These are phyloP conservation scores for Venturia asperata DNA, from an alignment of 2,329 filamentous ascomycete genomes.

Conservation along the genomic window DNA sequence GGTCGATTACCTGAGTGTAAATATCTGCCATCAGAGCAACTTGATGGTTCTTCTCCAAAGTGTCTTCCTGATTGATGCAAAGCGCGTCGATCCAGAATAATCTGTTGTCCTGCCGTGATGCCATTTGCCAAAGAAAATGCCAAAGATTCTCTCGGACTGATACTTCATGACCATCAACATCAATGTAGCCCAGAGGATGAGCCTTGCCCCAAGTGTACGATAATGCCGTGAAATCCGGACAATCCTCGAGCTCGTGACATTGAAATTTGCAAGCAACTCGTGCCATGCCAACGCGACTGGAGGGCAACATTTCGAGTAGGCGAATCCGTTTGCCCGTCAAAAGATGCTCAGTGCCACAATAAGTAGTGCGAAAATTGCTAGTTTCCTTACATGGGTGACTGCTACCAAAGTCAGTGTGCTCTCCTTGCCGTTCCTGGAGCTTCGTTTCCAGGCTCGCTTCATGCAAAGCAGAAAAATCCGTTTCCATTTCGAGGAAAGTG, in stretches of 20 bases:
- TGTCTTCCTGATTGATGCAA: not conserved
- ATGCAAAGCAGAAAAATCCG: not conserved
- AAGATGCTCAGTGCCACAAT: not conserved
- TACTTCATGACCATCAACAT: too few relatives aligned
- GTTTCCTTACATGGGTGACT: not conserved
- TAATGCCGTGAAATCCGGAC: not conserved
- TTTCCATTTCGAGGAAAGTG: not conserved
- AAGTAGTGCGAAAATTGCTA: not conserved
- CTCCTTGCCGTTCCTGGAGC: not conserved
- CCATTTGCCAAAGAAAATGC: not conserved
- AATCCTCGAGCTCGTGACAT: not conserved
- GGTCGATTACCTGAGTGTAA: not conserved
- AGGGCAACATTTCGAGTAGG: not conserved
- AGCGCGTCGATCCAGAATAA: constrained; percentile 6
- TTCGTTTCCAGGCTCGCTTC: not conserved
- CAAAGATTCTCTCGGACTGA: not conserved
- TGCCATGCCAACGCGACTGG: not conserved
- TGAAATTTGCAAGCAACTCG: not conserved
- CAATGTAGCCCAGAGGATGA: too few relatives aligned
- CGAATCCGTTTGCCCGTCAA: not conserved
- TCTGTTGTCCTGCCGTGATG: not conserved
- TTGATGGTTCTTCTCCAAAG: not conserved
- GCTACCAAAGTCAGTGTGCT: not conserved
- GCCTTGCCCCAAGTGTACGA: too few relatives aligned
- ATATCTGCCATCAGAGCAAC: not conserved